phyloP scores from a whole-genome alignment of 306 rosid species.

The Canavalia gladiata region DNA sequence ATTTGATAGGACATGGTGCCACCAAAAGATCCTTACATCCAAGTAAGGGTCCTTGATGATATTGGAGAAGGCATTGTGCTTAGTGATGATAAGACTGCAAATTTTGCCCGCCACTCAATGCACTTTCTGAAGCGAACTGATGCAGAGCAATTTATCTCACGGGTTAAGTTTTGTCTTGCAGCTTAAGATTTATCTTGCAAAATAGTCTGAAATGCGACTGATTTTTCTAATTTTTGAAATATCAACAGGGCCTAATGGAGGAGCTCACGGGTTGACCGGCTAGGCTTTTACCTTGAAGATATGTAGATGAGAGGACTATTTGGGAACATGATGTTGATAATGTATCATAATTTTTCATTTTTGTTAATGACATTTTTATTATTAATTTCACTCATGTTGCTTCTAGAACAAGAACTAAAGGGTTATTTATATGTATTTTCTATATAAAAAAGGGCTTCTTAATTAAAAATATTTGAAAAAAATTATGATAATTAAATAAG shows the following conservation, averaged over 20 bases:
- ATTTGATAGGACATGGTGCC: slow-evolving; percentile 93
- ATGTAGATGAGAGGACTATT: slow-evolving; percentile 28
- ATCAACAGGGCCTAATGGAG: slow-evolving; percentile 88
- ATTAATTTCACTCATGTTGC: slow-evolving; percentile 28
- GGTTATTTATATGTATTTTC: neutral
- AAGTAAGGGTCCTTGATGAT: slow-evolving; percentile 92
- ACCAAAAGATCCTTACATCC: slow-evolving; percentile 92
- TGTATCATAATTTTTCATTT: slow-evolving; percentile 1
- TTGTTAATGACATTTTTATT: slow-evolving; percentile 1
- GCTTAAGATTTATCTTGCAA: slow-evolving; percentile 29
- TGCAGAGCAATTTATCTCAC: slow-evolving; percentile 80
- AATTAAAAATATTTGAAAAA: too few relatives aligned
- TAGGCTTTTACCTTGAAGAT: slow-evolving; percentile 6
- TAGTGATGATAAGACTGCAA: slow-evolving; percentile 81
- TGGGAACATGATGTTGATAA: neutral
- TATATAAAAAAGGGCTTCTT: neutral
- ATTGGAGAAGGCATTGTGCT: slow-evolving; percentile 79
- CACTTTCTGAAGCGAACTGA: slow-evolving; percentile 95
- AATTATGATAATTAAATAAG: too few relatives aligned
- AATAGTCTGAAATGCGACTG: slow-evolving; percentile 15
- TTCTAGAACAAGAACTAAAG: neutral
- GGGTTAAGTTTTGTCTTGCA: slow-evolving; percentile 56
- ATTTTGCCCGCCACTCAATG: slow-evolving; percentile 85
- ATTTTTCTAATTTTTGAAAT: slow-evolving; percentile 35
- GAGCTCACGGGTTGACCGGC: slow-evolving; percentile 71